These are phyloP conservation scores for Aureobasidium zeae DNA, from an alignment of 2,329 filamentous ascomycete species.

Conservation along the genomic window DNA sequence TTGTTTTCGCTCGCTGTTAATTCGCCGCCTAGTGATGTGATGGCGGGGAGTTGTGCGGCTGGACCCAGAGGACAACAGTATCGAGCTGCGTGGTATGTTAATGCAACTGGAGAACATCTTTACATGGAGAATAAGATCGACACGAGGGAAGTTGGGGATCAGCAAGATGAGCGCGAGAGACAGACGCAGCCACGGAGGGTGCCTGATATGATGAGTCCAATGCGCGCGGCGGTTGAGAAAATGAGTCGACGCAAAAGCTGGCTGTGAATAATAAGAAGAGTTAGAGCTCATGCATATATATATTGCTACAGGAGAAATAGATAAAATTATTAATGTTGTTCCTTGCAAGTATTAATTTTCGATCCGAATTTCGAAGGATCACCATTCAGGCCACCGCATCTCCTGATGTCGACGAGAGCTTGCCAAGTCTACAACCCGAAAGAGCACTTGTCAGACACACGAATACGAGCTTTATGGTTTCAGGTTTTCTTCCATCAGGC, in stretches of 20 bases:
- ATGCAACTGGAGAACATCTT: slow-evolving; percentile 37
- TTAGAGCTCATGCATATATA: neutral
- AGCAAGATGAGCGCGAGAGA: neutral
- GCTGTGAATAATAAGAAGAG: neutral
- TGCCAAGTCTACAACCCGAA: too few relatives aligned
- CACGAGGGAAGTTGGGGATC: slow-evolving; percentile 9
- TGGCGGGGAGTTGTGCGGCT: slow-evolving; percentile 49
- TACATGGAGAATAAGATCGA: slow-evolving; percentile 37
- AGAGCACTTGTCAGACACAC: too few relatives aligned
- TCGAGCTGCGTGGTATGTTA: slow-evolving; percentile 32
- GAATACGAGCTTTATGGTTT: too few relatives aligned
- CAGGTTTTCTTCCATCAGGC: too few relatives aligned
- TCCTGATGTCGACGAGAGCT: too few relatives aligned
- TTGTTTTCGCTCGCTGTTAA: slow-evolving; percentile 65
- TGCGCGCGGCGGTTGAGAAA: slow-evolving; percentile 2
- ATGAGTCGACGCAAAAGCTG: slow-evolving; percentile 6
- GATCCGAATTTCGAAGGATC: too few relatives aligned
- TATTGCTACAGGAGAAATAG: neutral
- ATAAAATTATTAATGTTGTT: too few relatives aligned
- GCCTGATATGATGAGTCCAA: neutral
- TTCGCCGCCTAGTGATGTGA: slow-evolving; percentile 42
- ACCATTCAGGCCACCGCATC: too few relatives aligned
- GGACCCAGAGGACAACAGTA: slow-evolving; percentile 46
- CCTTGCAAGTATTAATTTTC: too few relatives aligned
- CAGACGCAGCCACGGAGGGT: neutral